These are phyloP conservation scores for Venturia aucupariae DNA, from an alignment of 2,329 filamentous ascomycete genomes.

Conservation along the genomic window DNA sequence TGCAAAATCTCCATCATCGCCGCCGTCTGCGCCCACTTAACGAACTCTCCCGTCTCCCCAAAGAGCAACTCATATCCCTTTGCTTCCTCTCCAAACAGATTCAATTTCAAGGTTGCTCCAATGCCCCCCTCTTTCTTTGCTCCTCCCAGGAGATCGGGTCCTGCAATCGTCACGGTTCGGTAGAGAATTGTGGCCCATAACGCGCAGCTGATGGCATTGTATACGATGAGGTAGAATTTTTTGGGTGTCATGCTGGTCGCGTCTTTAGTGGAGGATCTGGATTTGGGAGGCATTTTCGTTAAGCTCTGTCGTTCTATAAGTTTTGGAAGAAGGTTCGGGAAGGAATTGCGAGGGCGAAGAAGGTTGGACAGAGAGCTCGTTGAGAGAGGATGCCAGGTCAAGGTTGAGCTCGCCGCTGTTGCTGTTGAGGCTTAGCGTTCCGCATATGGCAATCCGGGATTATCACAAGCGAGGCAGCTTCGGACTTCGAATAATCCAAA, in stretches of 20 bases:
- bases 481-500: no score
- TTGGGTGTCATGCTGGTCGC: not conserved
- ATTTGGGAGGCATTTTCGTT: not conserved
- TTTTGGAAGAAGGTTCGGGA: not conserved
- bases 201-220: constrained; percentile 69
- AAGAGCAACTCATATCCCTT: constrained; percentile 44
- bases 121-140: constrained; percentile 16
- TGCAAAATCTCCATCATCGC: constrained; percentile 79
- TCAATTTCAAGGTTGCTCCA: constrained; percentile 14
- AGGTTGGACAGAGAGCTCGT: no score
- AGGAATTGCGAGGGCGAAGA: no score
- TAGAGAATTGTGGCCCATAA: constrained; percentile 73
- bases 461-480: no score
- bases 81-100: constrained; percentile 25
- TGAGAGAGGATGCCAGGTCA: not conserved
- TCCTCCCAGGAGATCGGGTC: not conserved
- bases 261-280: not conserved
- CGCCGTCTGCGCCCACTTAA: constrained; percentile 72
- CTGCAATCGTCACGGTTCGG: constrained; percentile 45
- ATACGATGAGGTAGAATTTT: constrained; percentile 62
- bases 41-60: constrained; percentile 50
- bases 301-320: not conserved
- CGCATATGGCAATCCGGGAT: no score
- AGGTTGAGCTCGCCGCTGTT: not conserved
- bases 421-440: no score